Conservation (phyloP, 768 basidiomycete genomes). For the Suillus bovinus region DNA sequence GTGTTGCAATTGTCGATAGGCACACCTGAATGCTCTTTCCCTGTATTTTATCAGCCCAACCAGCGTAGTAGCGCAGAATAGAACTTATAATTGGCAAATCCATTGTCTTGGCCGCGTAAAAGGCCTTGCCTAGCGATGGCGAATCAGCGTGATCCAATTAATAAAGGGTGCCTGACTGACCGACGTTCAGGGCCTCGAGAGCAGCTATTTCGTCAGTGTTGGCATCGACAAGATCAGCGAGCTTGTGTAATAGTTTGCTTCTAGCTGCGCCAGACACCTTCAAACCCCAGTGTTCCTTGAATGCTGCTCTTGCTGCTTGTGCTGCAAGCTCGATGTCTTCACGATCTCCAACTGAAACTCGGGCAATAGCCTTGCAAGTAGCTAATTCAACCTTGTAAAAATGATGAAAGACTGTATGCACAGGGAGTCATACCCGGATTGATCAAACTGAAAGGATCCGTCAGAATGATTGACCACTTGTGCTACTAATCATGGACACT, state of each 20-base stretch:
- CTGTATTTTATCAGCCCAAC: slow-evolving; percentile 85
- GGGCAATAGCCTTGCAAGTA: slow-evolving; percentile 62
- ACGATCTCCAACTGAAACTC: slow-evolving; percentile 56
- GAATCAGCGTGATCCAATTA: slow-evolving; percentile 2
- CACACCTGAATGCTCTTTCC: slow-evolving; percentile 69
- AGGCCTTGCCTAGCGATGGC: slow-evolving; percentile 52
- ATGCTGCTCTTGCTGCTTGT: slow-evolving; percentile 59
- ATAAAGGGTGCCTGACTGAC: slow-evolving; percentile 36
- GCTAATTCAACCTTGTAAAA: slow-evolving; percentile 38
- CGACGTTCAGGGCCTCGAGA: slow-evolving; percentile 71
- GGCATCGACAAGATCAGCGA: slow-evolving; percentile 64
- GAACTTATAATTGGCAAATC: slow-evolving; percentile 52
- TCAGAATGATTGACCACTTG: neutral
- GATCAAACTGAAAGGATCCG: slow-evolving; percentile 42
- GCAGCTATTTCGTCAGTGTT: slow-evolving; percentile 67
- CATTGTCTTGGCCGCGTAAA: slow-evolving; percentile 41
- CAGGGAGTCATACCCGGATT: slow-evolving; percentile 48
- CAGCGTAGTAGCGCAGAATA: slow-evolving; percentile 77
- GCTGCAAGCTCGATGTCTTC: slow-evolving; percentile 82
- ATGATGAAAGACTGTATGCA: neutral
- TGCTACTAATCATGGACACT: neutral
- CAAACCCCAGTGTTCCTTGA: slow-evolving; percentile 67
- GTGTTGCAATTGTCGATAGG: neutral
- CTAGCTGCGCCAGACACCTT: slow-evolving; percentile 54
- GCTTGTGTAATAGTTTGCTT: slow-evolving; percentile 56